These are phyloP conservation scores for Musa itinerans DNA, from an alignment of 176 grass and related monocot genomes.

Conservation along the genomic window DNA sequence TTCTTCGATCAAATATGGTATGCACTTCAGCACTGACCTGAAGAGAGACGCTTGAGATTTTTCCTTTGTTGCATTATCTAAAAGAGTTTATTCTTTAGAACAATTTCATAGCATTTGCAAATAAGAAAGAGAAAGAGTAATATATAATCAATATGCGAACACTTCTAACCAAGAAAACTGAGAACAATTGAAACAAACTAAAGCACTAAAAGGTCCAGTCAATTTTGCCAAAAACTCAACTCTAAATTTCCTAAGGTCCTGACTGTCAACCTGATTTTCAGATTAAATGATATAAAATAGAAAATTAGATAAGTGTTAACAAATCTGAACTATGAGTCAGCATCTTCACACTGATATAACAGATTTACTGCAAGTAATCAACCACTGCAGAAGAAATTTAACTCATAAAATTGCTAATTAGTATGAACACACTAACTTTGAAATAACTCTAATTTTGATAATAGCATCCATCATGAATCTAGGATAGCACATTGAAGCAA, in stretches of 20 bases:
- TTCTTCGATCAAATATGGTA: constrained; percentile 93
- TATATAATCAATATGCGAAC: neutral
- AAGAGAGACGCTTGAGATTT: constrained; percentile 92
- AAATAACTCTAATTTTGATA: neutral
- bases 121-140: neutral
- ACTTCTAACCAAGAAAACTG: neutral
- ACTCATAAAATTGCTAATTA: neutral
- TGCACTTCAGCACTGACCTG: constrained; percentile 94
- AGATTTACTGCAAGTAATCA: neutral
- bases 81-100: constrained; percentile 18
- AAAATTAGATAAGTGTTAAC: neutral
- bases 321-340: too few relatives aligned
- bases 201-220: neutral
- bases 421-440: too few relatives aligned
- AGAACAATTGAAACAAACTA: neutral
- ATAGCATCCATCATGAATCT: neutral
- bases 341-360: neutral
- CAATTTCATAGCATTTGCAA: neutral
- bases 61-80: constrained; percentile 88
- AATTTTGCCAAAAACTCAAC: neutral
- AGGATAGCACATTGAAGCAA: too few relatives aligned
- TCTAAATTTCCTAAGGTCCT: neutral
- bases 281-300: neutral
- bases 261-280: neutral
- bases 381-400: neutral